Evolutionary conservation across 441 rosid species (phyloP), one percentile per base, ranked within the genome.

Genomic region (Euphorbia celastroides): DNA sequence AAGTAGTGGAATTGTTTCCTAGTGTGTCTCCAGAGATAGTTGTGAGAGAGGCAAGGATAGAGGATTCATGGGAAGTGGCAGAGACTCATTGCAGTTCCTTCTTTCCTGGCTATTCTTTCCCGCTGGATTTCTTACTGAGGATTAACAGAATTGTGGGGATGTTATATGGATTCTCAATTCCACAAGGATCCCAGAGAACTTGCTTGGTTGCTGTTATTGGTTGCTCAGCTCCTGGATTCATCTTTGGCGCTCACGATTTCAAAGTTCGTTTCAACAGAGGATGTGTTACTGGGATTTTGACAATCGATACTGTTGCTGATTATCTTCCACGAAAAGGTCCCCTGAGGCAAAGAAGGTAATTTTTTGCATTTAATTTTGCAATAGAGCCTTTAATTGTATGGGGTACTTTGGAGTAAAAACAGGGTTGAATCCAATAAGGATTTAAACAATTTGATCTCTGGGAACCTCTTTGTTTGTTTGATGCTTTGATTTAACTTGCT

Each of bases 31-130:
- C 95, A 3, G 90, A 87, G 72, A 83, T 93, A 46, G 79, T 88
- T 75, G 96, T 93, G 48, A 83, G 98, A 70, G 97, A 90, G 79
- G 98, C 97, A 38, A 85, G 96, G 70, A 51, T 89, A 62, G 96
- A 90, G 77, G 97, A 93, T 68, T 86, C 90, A 44, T 93, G 98
- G 97, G 95, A 89, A 82, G 96, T 93, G 64, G 94, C 93, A 4
- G 99, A 93, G 84, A 93, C 96, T 68, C 96, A 90, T 65, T 90
- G 97, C 81, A 85, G 89, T 71, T 82, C 90, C 56, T 93, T 90
- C 81, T 89, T 89, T 73, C 98, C 97, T 0, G 81, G 81, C 28
- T 86, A 85, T 68, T 81, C 96, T 0, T 93, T 93, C 76, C 98
- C 97, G 3, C 78, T 93, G 51, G 92, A 90, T 68, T 79, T 93